Evolutionary conservation across 225 moss, liverwort and hornwort genomes (phyloP).

Genomic region (Lunularia cruciata): DNA sequence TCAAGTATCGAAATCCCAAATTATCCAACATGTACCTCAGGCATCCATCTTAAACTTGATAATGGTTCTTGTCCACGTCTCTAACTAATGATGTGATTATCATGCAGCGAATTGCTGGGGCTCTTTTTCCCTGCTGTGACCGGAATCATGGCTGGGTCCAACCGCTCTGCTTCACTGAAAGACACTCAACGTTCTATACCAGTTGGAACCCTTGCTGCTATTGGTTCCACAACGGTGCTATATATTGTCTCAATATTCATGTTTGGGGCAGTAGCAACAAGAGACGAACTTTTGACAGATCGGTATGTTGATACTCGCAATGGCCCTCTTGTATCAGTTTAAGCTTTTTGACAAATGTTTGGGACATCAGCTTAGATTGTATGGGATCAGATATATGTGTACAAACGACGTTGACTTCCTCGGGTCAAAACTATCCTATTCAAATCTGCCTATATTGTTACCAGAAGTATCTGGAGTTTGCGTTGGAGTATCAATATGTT

Average conservation of each 20-base stretch:
- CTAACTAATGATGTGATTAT: constrained; percentile 14
- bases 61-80: not conserved
- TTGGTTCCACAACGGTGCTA: constrained; percentile 79
- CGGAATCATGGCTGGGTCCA: constrained; percentile 99
- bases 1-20: too few species aligned
- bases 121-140: constrained; percentile 99
- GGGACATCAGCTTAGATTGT: too few species aligned
- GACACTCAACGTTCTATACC: constrained; percentile 98
- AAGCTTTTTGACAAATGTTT: too few species aligned
- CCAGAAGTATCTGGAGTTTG: too few species aligned
- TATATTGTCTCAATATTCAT: constrained; percentile 87
- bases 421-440: too few species aligned
- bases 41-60: not conserved
- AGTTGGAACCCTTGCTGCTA: constrained; percentile 90
- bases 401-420: too few species aligned
- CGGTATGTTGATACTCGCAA: constrained; percentile 44
- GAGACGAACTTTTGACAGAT: constrained; percentile 85
- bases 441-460: too few species aligned
- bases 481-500: too few species aligned
- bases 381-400: too few species aligned
- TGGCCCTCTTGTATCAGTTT: too few species aligned
- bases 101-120: constrained; percentile 79
- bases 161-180: constrained; percentile 91
- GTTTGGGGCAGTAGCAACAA: constrained; percentile 95
- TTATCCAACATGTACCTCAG: not conserved